A percentile compares a stretch with the other conserved stretches of the same genome.
Evolutionary conservation across 83 land plant species (phyloP).

Genomic region (Thuja plicata): DNA sequence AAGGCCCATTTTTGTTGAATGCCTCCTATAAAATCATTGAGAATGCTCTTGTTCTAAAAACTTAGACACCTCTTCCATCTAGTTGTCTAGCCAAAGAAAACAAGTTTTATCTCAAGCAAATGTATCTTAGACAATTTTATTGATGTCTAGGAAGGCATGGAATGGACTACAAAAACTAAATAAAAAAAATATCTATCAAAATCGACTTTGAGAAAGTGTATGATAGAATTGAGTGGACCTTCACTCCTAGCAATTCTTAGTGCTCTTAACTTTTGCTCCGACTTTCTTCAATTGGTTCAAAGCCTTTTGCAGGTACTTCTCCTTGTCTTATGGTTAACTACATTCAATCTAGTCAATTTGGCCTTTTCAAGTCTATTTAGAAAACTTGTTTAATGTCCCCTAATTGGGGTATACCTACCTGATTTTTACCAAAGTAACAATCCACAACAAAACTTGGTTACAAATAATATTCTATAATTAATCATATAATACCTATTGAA

Average conservation of each 20-base stretch:
- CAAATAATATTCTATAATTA: too few species aligned
- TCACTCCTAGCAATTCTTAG: not conserved
- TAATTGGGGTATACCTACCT: too few species aligned
- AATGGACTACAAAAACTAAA: not conserved
- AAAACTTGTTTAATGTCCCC: not conserved
- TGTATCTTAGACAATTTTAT: not conserved
- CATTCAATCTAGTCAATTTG: not conserved
- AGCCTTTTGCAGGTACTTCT: not conserved
- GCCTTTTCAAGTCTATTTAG: not conserved
- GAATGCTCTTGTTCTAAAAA: too few species aligned
- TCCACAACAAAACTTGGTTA: too few species aligned
- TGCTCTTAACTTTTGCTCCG: not conserved
- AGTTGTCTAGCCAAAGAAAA: not conserved
- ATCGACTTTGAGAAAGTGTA: not conserved
- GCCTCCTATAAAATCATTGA: too few species aligned
- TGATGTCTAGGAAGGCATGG: not conserved
- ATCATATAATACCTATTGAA: too few species aligned
- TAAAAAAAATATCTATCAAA: not conserved
- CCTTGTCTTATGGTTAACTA: not conserved
- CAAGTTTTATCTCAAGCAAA: not conserved
- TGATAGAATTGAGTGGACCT: not conserved
- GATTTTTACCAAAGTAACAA: too few species aligned
- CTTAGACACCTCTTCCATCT: too few species aligned
- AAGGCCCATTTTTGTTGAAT: not conserved
- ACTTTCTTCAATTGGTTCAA: not conserved